Evolutionary conservation across 2,329 filamentous ascomycete genomes (phyloP).

Genomic region (Colletotrichum spaethianum): DNA sequence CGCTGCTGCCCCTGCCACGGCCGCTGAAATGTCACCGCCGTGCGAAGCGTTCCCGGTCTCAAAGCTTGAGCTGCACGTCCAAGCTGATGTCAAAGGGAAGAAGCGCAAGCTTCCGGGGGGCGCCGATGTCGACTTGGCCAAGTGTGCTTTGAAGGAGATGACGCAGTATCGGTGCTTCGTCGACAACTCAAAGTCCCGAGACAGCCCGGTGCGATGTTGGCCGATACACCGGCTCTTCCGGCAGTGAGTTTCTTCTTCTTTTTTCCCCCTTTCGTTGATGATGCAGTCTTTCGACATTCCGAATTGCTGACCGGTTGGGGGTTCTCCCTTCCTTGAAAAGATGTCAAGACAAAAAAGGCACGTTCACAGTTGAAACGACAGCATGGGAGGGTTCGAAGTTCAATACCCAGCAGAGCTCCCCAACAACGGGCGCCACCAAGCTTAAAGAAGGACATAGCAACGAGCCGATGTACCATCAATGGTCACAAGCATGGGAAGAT

Average conservation of each 20-base stretch:
- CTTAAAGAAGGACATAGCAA: not conserved
- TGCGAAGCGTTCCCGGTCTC: conserved; percentile 68
- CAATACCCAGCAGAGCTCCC: not conserved
- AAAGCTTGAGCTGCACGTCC: conserved; percentile 64
- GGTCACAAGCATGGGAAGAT: conserved; percentile 31
- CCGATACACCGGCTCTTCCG: conserved; percentile 73
- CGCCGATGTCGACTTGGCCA: conserved; percentile 63
- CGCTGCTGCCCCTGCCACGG: not conserved
- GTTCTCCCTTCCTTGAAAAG: conserved; percentile 52
- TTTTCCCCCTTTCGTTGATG: not conserved
- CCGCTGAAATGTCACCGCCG: conserved; percentile 68
- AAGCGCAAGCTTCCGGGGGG: conserved; percentile 65
- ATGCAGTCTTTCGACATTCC: not conserved
- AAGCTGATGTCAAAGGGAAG: conserved; percentile 63
- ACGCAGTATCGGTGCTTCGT: conserved; percentile 74
- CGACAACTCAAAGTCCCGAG: conserved; percentile 58
- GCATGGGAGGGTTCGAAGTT: conserved; percentile 65
- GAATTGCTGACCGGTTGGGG: not conserved
- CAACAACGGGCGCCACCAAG: not conserved
- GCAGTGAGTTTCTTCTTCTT: conserved; percentile 60
- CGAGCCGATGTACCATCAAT: conserved; percentile 23
- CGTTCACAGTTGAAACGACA: conserved; percentile 75
- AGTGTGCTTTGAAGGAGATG: conserved; percentile 71
- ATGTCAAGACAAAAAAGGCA: conserved; percentile 70
- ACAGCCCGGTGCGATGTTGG: conserved; percentile 68